phyloP scores from a whole-genome alignment of 352 stramenopile species.

The Phytophthora constricta region DNA sequence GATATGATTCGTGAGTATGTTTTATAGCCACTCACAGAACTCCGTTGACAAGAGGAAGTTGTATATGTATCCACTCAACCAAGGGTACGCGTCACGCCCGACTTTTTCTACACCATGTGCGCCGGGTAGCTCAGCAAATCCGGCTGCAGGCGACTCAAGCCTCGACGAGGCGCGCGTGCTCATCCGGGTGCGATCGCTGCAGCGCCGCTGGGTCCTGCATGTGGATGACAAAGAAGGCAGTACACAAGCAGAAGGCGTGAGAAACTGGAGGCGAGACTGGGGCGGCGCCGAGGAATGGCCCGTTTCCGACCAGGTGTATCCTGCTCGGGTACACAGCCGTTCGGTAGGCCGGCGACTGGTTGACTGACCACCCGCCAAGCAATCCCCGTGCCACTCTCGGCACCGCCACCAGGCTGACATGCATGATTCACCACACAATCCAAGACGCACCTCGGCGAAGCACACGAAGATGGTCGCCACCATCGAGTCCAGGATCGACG shows the following conservation, averaged over 20 bases:
- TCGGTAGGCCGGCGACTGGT: neutral
- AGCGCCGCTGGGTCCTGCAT: conserved; percentile 70
- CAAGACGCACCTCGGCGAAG: conserved; percentile 78
- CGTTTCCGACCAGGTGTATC: conserved; percentile 46
- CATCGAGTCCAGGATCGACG: conserved; percentile 83
- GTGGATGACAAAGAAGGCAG: neutral
- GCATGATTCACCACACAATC: neutral
- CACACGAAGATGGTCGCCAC: conserved; percentile 89
- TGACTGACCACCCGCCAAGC: conserved; percentile 19
- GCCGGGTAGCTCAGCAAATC: conserved; percentile 61
- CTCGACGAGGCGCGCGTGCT: conserved; percentile 74
- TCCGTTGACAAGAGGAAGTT: too few species aligned
- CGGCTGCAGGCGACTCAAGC: conserved; percentile 74
- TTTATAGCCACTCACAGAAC: too few species aligned
- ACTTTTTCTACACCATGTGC: conserved; percentile 43
- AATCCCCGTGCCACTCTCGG: conserved; percentile 13
- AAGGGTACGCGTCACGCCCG: too few species aligned
- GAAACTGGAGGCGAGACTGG: conserved; percentile 22
- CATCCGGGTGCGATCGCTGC: conserved; percentile 72
- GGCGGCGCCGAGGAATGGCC: conserved; percentile 24
- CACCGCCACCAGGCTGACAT: conserved; percentile 23
- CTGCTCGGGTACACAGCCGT: conserved; percentile 34
- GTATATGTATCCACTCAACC: neutral
- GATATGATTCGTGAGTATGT: too few species aligned
- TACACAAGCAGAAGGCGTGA: conserved; percentile 18